Base-by-base conservation (phyloP, 768 basidiomycete genomes). In the Boletus sensibilis region DNA sequence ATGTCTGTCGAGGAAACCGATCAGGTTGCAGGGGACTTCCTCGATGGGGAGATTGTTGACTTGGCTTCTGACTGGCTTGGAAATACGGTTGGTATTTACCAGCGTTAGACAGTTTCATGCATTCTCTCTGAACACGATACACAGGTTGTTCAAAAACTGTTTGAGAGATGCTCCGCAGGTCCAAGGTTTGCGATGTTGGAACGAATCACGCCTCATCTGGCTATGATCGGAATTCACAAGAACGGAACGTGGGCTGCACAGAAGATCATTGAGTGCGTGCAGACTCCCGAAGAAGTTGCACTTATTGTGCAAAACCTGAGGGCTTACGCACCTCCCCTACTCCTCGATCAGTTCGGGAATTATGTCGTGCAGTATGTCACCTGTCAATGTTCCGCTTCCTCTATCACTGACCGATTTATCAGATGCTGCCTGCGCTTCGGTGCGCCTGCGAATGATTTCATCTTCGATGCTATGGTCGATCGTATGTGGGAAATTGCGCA, bases 171-270 rank as follows among this genome's bases (percentile, higher is more conserved):
- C 68, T 90, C 92, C 14, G 73, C 85, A 38, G 75, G 67, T 4
- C 87, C 94, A 31, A 81, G 94, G 63, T 82, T 92, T 59, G 86
- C 87, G 16, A 95, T 99, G 91, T 78, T 99, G 52, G 95, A 98
- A 65, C 87, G 95, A 47, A 88, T 98, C 58, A 83, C 86, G 4
- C 97, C 97, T 46, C 90, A 96, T 70, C 78, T 99, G 39, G 96
- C 96, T 23, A 92, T 92, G 85, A 97, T 98, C 61, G 97, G 97
- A 27, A 94, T 96, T 53, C 97, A 99, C 79, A 98, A 98, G 79
- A 98, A 99, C 63, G 97, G 97, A 29, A 99, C 97, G 1, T 98
- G 97, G 97, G 96, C 96, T 3, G 95, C 95, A 4, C 97, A 99
- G 74, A 98, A 98, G 81, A 94, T 97, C 68, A 98, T 98, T 56